Percentiles rank a stretch among this genome's conserved stretches.
phyloP scores from a whole-genome alignment of 495 filamentous ascomycete genomes.

The Hypoxylon fuscum region DNA sequence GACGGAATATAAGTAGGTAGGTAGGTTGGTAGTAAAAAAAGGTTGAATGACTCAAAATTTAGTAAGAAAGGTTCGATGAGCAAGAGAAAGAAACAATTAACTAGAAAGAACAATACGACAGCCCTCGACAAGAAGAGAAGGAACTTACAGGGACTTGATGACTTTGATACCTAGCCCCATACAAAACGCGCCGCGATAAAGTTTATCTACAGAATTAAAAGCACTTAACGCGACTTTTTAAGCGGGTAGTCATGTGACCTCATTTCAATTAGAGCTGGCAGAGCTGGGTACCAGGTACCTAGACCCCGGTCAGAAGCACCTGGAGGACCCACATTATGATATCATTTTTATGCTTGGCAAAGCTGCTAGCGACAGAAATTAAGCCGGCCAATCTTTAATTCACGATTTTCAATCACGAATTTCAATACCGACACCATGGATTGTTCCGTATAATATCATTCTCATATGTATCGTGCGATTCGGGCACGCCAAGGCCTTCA shows the following conservation, averaged over 20 bases:
- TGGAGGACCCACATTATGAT: slow-evolving; percentile 20
- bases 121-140: neutral
- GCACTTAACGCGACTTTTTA: slow-evolving; percentile 35
- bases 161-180: too few relatives aligned
- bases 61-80: neutral
- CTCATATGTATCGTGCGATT: slow-evolving; percentile 42
- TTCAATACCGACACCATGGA: slow-evolving; percentile 23
- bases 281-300: neutral
- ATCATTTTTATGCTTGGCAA: slow-evolving; percentile 30
- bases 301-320: slow-evolving; percentile 3
- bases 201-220: slow-evolving; percentile 28
- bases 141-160: neutral
- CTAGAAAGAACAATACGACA: neutral
- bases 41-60: neutral
- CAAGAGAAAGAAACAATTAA: neutral
- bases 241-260: slow-evolving; percentile 38
- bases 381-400: slow-evolving; percentile 11
- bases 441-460: slow-evolving; percentile 19
- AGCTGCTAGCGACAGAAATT: neutral
- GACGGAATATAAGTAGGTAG: neutral
- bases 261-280: slow-evolving; percentile 28
- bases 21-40: neutral
- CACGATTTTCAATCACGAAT: neutral
- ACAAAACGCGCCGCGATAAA: slow-evolving; percentile 17
- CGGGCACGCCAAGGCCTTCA: slow-evolving; percentile 30